Percentiles rank a stretch among this genome's conserved stretches.
Conservation (phyloP, 352 stramenopile species). For the Globisporangium sylvaticum region DNA sequence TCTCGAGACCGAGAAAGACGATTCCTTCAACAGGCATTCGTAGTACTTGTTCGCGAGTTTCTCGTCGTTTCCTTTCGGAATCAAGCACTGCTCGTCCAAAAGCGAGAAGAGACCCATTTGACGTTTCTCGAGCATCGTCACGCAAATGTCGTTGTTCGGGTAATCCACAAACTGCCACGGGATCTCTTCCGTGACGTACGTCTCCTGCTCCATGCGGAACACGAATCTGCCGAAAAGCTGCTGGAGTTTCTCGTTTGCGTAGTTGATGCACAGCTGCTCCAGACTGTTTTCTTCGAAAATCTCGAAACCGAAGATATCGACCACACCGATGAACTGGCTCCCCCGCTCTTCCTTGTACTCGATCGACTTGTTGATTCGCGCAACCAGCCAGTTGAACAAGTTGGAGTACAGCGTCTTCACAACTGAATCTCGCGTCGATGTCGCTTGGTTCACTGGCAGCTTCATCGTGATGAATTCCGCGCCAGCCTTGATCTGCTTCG, state of each 20-base stretch:
- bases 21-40: conserved; percentile 52
- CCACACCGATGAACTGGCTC: conserved; percentile 85
- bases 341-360: conserved; percentile 67
- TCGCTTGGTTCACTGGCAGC: conserved; percentile 58
- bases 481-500: conserved; percentile 78
- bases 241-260: conserved; percentile 87
- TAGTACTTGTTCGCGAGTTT: conserved; percentile 86
- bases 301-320: conserved; percentile 92
- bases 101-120: conserved; percentile 81
- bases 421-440: conserved; percentile 78
- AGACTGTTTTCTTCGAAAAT: conserved; percentile 91
- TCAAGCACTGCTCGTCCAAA: conserved; percentile 83
- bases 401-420: conserved; percentile 88
- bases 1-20: conserved; percentile 66
- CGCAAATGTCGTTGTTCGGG: conserved; percentile 82
- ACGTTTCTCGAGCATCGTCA: conserved; percentile 67
- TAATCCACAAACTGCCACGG: conserved; percentile 88
- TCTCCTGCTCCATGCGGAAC: conserved; percentile 83
- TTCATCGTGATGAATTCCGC: conserved; percentile 73
- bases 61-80: conserved; percentile 77
- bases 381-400: conserved; percentile 93
- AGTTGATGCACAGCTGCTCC: conserved; percentile 88
- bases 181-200: conserved; percentile 83
- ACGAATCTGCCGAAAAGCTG: conserved; percentile 80
- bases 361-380: conserved; percentile 91